Base-by-base conservation (phyloP, 2,329 filamentous ascomycete genomes). In the Aspergillus niger region DNA sequence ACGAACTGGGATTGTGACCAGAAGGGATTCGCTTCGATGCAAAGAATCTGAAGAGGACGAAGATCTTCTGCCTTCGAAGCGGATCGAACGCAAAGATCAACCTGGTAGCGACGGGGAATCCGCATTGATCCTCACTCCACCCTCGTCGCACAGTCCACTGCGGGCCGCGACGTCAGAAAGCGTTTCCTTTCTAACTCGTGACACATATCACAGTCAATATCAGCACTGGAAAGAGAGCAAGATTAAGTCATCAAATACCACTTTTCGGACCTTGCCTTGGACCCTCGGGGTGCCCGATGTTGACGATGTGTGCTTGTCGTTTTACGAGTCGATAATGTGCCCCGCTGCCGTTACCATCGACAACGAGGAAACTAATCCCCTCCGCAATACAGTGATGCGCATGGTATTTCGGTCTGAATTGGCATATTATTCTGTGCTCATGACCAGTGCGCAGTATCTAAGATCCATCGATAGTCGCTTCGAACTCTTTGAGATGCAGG, bases 341-440 rank as follows among this genome's bases (percentile, higher is more conserved):
- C 10, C 51, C 4, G 57, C 54, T n/a, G 57, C 39, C 4, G 57
- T 58, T n/a, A 58, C 50, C n/a, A 41, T 59, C 17, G 57, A 59
- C 20, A 44, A 55, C n/a, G 57, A 55, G 44, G 10, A 48, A 5
- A 41, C 15, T 10, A 55, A 59, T 30, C 57, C 57, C 3, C 57
- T 59, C 7, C 57, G 57, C 17, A 55, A 43, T 47, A 55, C 51
- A 22, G 57, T 59, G 15, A 58, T 58, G 57, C 57, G 57, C 20
- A 53, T 59, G 41, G 43, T 49, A 15, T 59, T 59, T 41, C 41
- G 51, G 30, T 55, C 51, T 3, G 57, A 59, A 51, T 41, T 54
- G 20, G 44, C 57, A 3, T 55, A 59, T 13, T 59, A 55, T 48
- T 41, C 57, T 11, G 57, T 59, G 1, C 57, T 55, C n/a, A 59